A percentile compares a stretch with the other conserved stretches of the same genome.
These are phyloP conservation scores for Russula vinacea DNA, from an alignment of 768 basidiomycete genomes.

Conservation along the genomic window DNA sequence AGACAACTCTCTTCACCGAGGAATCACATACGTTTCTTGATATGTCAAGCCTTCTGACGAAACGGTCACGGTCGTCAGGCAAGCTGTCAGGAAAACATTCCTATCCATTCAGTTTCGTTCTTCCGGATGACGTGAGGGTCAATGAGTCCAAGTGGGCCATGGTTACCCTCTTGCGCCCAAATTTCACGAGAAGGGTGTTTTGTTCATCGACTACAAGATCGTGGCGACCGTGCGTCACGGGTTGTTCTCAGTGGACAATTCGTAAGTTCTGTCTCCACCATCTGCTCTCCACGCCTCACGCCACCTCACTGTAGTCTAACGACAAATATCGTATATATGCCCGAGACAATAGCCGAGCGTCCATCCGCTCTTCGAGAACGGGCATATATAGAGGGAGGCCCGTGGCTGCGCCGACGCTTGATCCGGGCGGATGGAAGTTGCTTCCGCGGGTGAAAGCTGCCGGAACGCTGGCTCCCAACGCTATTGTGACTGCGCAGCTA, in stretches of 20 bases:
- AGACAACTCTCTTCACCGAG: slow-evolving; percentile 37
- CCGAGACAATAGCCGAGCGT: slow-evolving; percentile 25
- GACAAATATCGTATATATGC: slow-evolving; percentile 26
- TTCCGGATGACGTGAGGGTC: slow-evolving; percentile 45
- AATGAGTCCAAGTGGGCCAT: slow-evolving; percentile 37
- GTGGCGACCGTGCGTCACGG: slow-evolving; percentile 22
- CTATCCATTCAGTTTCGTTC: slow-evolving; percentile 48
- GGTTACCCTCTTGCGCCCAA: slow-evolving; percentile 49
- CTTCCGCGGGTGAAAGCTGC: slow-evolving; percentile 17
- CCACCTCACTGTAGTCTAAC: slow-evolving; percentile 12
- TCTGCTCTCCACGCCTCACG: slow-evolving; percentile 1
- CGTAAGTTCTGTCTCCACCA: slow-evolving; percentile 15
- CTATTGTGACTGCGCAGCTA: slow-evolving; percentile 9
- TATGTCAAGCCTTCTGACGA: slow-evolving; percentile 45
- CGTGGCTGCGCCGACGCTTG: slow-evolving; percentile 15
- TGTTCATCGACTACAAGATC: slow-evolving; percentile 29
- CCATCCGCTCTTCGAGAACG: slow-evolving; percentile 25
- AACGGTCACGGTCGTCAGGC: slow-evolving; percentile 35
- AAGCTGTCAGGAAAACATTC: slow-evolving; percentile 46
- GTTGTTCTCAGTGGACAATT: slow-evolving; percentile 21
- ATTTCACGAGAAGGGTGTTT: slow-evolving; percentile 42
- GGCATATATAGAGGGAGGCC: slow-evolving; percentile 20
- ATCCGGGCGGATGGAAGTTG: slow-evolving; percentile 30
- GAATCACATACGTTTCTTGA: slow-evolving; percentile 50
- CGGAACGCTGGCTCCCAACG: slow-evolving; percentile 1